These are phyloP conservation scores for Beauveria brongniartii DNA, from an alignment of 2,329 filamentous ascomycete genomes.

Conservation along the genomic window DNA sequence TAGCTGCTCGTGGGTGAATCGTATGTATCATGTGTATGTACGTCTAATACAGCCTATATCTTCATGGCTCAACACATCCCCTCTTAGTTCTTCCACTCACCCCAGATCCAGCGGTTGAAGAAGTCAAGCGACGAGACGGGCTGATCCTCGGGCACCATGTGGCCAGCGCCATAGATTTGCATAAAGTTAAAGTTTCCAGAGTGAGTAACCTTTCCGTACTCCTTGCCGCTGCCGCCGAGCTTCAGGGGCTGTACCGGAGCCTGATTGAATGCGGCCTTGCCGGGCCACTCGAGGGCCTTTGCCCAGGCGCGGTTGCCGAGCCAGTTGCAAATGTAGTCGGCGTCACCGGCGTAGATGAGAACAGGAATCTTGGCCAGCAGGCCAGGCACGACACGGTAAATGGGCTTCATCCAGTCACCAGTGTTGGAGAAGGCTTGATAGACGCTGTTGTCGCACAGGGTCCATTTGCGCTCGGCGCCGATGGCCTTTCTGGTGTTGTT, in stretches of 20 bases:
- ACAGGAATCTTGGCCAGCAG: conserved; percentile 88
- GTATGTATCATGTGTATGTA: neutral
- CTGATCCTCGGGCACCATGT: conserved; percentile 14
- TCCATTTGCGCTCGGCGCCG: conserved; percentile 87
- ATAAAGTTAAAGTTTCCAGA: conserved; percentile 13
- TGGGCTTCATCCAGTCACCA: conserved; percentile 99
- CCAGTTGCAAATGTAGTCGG: conserved; percentile 95
- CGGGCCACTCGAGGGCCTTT: conserved; percentile 86
- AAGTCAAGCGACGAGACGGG: conserved; percentile 12
- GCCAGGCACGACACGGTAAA: conserved; percentile 79
- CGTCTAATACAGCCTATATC: neutral
- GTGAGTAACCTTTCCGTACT: conserved; percentile 12
- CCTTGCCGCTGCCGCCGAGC: conserved; percentile 34
- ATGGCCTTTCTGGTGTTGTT: conserved; percentile 74
- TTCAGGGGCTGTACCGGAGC: conserved; percentile 63
- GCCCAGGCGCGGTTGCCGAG: conserved; percentile 96
- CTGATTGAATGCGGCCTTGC: conserved; percentile 71
- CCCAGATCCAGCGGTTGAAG: conserved; percentile 14
- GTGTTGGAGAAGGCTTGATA: conserved; percentile 97
- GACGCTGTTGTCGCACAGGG: conserved; percentile 97
- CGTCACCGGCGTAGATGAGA: conserved; percentile 85
- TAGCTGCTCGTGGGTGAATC: neutral
- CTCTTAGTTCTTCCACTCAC: conserved; percentile 12
- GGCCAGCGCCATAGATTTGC: conserved; percentile 13
- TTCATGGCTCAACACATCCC: neutral